Evolutionary conservation across 805 yeast genomes (phyloP), one percentile per base, ranked within the genome.

Genomic region (Priceomyces carsonii): DNA sequence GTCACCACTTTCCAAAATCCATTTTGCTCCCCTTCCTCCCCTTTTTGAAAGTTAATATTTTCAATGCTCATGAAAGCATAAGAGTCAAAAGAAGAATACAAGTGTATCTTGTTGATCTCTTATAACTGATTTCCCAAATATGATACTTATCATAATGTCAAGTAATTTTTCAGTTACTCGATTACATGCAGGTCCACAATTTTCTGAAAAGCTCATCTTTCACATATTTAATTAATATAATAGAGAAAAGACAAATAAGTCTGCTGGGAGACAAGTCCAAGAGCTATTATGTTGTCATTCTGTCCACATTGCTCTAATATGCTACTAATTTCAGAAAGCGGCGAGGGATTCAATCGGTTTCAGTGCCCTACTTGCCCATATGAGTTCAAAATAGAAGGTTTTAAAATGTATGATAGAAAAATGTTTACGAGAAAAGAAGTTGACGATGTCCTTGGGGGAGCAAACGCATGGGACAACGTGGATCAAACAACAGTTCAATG

Each of bases 401-500:
- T 86, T 26, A 89, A 83, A 51, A 79, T 93, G 62, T 93, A 71
- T 58, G 97, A 90, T 55, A 73, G 97, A 37, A 88, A 85, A 55
- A 75, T 76, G 42, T 72, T 93, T 50, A 83, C 85, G 20, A 71
- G 96, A 57, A 93, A 93, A 54, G 85, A 88, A 47, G 91, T 93
- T 3, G 99, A 93, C 60, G 99, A 91, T 65, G 96, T 93, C 8
- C 72, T 93, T 12, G 99, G 99, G 38, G 96, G 95, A 22, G 93
- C 81, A 43, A 97, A 96, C 19, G 95, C 97, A 1, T 93, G 99
- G 99, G 98, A 91, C 59, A 91, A 93, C 55, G 99, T 93, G 18
- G 99, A 93, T 57, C 97, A 93, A 57, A 93, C 98, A 0, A 71
- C 80, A 1, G 87, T 91, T 0, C 95, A 91, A 57, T 91, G 99